Percentiles rank a stretch among this genome's conserved stretches.
These are phyloP conservation scores for Talaromyces ruber DNA, from an alignment of 495 filamentous ascomycete genomes.

Conservation along the genomic window DNA sequence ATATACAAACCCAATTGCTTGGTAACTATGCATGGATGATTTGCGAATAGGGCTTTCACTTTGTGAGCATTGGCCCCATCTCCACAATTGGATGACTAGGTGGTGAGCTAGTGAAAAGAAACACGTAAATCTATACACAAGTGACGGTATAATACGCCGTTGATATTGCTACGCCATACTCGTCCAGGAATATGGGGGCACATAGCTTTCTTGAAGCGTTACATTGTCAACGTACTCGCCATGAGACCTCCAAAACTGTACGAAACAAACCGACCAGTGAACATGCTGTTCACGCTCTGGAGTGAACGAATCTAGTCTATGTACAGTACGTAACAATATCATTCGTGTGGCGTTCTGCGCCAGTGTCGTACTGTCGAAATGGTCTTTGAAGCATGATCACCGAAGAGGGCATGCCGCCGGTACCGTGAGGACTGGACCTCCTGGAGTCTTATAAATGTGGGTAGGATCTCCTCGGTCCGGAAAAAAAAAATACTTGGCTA, in stretches of 20 bases:
- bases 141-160: neutral
- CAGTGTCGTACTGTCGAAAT: neutral
- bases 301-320: neutral
- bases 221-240: neutral
- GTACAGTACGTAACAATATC: neutral
- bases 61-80: neutral
- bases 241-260: neutral
- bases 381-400: neutral
- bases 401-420: neutral
- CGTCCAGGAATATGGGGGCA: neutral
- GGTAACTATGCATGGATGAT: neutral
- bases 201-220: neutral
- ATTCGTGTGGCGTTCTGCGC: neutral
- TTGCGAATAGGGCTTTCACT: neutral
- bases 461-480: neutral
- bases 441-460: neutral
- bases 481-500: neutral
- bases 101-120: neutral
- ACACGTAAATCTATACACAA: neutral
- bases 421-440: neutral
- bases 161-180: neutral
- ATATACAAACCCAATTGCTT: neutral
- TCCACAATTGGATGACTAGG: neutral
- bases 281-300: neutral
- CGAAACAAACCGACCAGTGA: neutral